Evolutionary conservation across 169 alveolate genomes (phyloP), one percentile per base, ranked within the genome.

Genomic region (Theileria annulata): DNA sequence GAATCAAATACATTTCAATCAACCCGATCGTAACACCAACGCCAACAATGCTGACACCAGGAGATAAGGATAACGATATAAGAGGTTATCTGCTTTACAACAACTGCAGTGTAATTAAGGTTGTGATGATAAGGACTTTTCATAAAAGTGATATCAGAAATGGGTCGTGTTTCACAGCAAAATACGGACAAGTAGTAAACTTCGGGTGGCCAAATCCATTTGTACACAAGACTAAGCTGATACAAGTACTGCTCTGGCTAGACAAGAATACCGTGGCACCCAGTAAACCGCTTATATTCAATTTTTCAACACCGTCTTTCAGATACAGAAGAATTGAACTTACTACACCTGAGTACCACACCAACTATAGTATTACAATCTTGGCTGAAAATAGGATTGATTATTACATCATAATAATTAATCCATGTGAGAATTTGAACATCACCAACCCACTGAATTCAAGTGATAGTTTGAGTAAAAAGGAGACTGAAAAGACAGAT

Each of bases 151-250:
- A 75, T 35, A 64, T 54, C 49, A 76, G 27, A 8, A 37, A 64
- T 8, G 62, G 54, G 30, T 19, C 80, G 68, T 76, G 70, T 63
- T 83, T 83, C 81, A 76, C 86, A 19, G 90, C 90, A n/a, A 83
- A 83, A 17, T 88, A 88, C 64, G 92, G 93, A 27, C 88, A 93
- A 63, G 68, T 85, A 25, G 85, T 89, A 37, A 91, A 86, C 70
- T 87, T 91, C 58, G 96, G 96, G 8, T 93, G 96, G 96, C 93
- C 93, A 9, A 88, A 91, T 67, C 96, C 96, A 15, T 93, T 91
- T 79, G 77, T 91, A 35, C 87, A 87, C 82, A 73, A 91, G 28
- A 75, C 96, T 23, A 35, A 94, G 62, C 79, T 90, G 58, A 84
- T 89, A 23, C 92, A 80, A 66, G 78, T 93, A 23, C 89, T 91